phyloP scores from a whole-genome alignment of 2,329 filamentous ascomycete genomes.

The Berkeleyomyces rouxiae region DNA sequence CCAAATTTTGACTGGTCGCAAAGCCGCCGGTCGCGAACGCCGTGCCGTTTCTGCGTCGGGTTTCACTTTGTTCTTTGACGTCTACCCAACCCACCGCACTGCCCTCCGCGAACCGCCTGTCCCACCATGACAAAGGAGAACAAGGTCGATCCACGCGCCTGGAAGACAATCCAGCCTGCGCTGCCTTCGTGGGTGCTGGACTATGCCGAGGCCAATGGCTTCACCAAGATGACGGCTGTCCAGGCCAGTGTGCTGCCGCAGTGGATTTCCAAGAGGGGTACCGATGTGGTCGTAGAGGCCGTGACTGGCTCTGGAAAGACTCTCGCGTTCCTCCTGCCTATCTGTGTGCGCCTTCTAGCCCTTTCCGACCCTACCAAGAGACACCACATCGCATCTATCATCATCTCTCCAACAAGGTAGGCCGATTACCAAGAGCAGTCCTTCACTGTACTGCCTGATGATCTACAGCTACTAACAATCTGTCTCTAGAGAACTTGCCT shows the following conservation, averaged over 20 bases:
- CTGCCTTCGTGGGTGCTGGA: slow-evolving; percentile 61
- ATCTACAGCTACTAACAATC: not conserved
- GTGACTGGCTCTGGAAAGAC: slow-evolving; percentile 90
- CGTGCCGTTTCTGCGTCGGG: not conserved
- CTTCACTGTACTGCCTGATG: not conserved
- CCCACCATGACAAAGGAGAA: slow-evolving; percentile 16
- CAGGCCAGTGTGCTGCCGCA: slow-evolving; percentile 81
- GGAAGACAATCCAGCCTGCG: slow-evolving; percentile 24
- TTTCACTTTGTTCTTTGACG: not conserved
- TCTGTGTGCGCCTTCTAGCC: slow-evolving; percentile 67
- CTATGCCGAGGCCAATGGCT: slow-evolving; percentile 70
- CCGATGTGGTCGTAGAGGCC: slow-evolving; percentile 77
- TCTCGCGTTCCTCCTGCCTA: slow-evolving; percentile 66
- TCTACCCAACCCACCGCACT: not conserved
- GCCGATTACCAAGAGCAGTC: not conserved
- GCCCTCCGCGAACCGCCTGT: not conserved
- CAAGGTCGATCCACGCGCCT: slow-evolving; percentile 31
- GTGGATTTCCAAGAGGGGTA: slow-evolving; percentile 62
- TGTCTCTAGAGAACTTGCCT: slow-evolving; percentile 61
- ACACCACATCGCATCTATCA: slow-evolving; percentile 77
- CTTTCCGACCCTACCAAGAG: slow-evolving; percentile 71
- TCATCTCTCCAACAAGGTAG: slow-evolving; percentile 58
- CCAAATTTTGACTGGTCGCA: slow-evolving; percentile 11
- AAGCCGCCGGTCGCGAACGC: not conserved
- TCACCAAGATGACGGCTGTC: slow-evolving; percentile 79